Evolutionary conservation across 2,329 filamentous ascomycete species (phyloP), one percentile per base, ranked within the genome.

Genomic region (Neocucurbitaria cava): DNA sequence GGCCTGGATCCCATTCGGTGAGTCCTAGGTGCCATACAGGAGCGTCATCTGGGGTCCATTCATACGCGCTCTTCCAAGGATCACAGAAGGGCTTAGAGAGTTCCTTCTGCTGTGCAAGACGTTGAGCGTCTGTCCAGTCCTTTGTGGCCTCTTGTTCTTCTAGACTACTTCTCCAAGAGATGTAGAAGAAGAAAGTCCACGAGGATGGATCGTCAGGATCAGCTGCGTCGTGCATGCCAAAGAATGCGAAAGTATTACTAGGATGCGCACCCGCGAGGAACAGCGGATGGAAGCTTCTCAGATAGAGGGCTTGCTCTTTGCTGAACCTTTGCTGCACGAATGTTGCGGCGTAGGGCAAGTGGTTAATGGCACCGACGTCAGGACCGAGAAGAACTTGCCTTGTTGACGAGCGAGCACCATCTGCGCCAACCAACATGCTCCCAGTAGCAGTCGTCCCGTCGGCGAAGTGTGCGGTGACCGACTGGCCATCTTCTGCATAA

Each of bases 141-240:
- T 64, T 67, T 38, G 76, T 77, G 31, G 65, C 64, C 9, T 73
- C 72, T 55, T 82, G 79, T 54, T 80, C 75, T 46, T 79, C 74
- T 1, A 77, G 24, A 30, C 63, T 70, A 9, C 65, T 73, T 17
- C 48, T 58, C 77, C 78, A 81, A 10, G 79, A 81, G 46, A 82
- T 78, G 62, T 82, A 82, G 67, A 78, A 81, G 65, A 78, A 78
- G 58, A 81, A 81, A 3, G 72, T 74, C 79, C 78, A 80, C 5
- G 66, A 68, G 20, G 77, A 76, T 1, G 78, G 79, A 9, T 73
- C 61, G 17, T 74, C 64, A 13, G 69, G 56, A 40, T 76, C 69
- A 2, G 73, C 66, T 5, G 70, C 78, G 58, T 80, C 74, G 26
- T 81, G 78, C 53, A 77, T 69, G n/a, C 76, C 76, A 46, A 83